Evolutionary conservation across 306 rosid species (phyloP), one percentile per base, ranked within the genome.

Genomic region (Quercus aquifolioides): DNA sequence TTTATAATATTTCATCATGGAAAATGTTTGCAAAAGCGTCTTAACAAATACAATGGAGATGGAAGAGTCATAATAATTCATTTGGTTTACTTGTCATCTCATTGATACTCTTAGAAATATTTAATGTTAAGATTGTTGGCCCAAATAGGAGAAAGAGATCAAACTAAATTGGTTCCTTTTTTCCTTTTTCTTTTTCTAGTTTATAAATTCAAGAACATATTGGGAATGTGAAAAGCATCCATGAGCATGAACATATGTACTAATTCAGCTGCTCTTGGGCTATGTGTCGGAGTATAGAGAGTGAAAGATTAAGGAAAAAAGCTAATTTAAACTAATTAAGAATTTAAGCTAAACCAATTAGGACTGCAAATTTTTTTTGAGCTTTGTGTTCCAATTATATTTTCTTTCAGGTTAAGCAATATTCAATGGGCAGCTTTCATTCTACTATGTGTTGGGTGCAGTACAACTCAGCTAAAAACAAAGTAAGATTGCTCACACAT

Each of bases 341-440:
- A 49, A 51, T 72, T 26, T 51, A 26, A 49, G 46, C 64, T 12
- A 25, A 59, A 63, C 69, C 69, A 63, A 31, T 33, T 15, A 26
- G 54, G 60, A 28, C 1, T 30, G 35, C 55, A 69, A 58, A 14
- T n/a, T 62, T 33, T 54, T 78, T 55, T 72, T 74, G 14, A 23
- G 52, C 30, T 43, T 75, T 74, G 71, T 88, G 73, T 75, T 84
- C 68, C 77, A 72, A 54, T 64, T 3, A 10, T 76, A 69, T n/a
- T 55, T 65, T 78, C 46, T 81, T 87, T 82, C 92, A 95, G 98
- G 92, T 88, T 95, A 88, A 95, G 96, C 75, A 92, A 95, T 86
- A 90, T 90, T 86, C 99, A 92, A 74, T 95, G 98, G 98, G 99
- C 98, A 23, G 99, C 99, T 80, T 95, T 92, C 90, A 81, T 95